A percentile compares a stretch with the other conserved stretches of the same genome.
phyloP scores from a whole-genome alignment of 805 yeast species.

The Teunomyces lycoperdinae region DNA sequence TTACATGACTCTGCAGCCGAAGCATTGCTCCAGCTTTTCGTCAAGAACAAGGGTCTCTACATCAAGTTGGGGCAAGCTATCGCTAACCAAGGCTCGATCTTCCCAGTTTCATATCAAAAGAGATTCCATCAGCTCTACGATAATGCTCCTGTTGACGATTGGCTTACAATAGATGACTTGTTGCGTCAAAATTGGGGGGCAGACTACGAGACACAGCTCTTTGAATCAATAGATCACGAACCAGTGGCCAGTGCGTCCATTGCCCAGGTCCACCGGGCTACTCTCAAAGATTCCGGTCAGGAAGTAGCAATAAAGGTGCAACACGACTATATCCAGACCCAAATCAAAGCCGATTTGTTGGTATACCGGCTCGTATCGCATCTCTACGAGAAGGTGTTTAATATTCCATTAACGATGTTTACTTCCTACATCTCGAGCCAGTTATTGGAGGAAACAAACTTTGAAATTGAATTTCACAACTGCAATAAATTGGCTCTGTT shows the following conservation, averaged over 20 bases:
- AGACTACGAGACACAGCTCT: conserved; percentile 36
- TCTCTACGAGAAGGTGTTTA: conserved; percentile 57
- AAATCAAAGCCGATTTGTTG: conserved; percentile 57
- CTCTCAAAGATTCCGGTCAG: conserved; percentile 40
- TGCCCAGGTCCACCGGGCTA: conserved; percentile 66
- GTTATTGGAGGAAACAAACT: conserved; percentile 60
- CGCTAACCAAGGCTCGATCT: conserved; percentile 68
- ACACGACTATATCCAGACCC: conserved; percentile 59
- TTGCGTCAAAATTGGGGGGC: conserved; percentile 41
- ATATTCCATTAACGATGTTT: conserved; percentile 58
- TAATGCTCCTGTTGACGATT: conserved; percentile 59
- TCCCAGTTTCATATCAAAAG: conserved; percentile 63
- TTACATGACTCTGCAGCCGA: conserved; percentile 61
- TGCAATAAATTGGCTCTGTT: conserved; percentile 37
- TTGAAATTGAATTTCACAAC: conserved; percentile 54
- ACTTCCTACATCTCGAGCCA: conserved; percentile 57
- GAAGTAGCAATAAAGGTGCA: conserved; percentile 66
- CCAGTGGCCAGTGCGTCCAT: conserved; percentile 77
- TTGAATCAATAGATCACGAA: conserved; percentile 45
- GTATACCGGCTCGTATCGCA: conserved; percentile 53
- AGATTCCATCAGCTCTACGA: conserved; percentile 61
- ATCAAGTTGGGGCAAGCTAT: conserved; percentile 78
- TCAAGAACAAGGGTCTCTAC: conserved; percentile 48
- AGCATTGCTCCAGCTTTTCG: conserved; percentile 24
- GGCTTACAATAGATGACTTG: conserved; percentile 44